Percentiles rank a stretch among this genome's conserved stretches.
Evolutionary conservation across 2,329 filamentous ascomycete species (phyloP).

Genomic region (Curvularia hawaiiensis): DNA sequence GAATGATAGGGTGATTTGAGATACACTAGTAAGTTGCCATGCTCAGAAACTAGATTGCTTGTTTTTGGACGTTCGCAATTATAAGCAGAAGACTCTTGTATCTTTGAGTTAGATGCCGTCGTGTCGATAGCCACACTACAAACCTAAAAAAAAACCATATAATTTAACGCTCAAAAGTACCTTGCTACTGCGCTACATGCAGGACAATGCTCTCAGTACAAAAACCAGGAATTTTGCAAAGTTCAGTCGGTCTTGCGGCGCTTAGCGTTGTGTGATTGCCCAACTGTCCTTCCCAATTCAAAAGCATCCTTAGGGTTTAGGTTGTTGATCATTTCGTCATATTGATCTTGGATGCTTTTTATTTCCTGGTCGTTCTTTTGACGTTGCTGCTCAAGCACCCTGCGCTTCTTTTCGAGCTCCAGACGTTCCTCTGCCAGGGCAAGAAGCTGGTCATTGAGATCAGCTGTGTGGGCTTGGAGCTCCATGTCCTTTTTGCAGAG

Average conservation of each 20-base stretch:
- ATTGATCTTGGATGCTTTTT: background rate
- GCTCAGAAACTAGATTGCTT: background rate
- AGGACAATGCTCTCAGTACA: background rate
- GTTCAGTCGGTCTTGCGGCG: background rate
- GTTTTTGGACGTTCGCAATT: background rate
- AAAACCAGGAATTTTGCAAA: background rate
- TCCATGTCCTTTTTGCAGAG: background rate
- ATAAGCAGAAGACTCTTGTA: background rate
- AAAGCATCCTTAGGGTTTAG: background rate
- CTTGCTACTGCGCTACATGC: background rate
- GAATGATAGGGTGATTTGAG: background rate
- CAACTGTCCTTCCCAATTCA: background rate
- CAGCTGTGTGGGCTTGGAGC: background rate
- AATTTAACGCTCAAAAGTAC: background rate
- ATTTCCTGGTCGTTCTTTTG: background rate
- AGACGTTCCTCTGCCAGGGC: background rate
- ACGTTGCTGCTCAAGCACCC: background rate
- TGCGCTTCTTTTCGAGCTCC: background rate
- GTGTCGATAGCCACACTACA: background rate
- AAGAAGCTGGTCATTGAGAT: background rate
- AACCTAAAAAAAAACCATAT: no score
- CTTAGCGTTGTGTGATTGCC: background rate
- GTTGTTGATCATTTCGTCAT: background rate
- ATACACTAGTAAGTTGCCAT: background rate
- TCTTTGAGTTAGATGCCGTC: background rate